Evolutionary conservation across 2,329 filamentous ascomycete genomes (phyloP), one percentile per base, ranked within the genome.

Genomic region (Scedosporium minutisporum): DNA sequence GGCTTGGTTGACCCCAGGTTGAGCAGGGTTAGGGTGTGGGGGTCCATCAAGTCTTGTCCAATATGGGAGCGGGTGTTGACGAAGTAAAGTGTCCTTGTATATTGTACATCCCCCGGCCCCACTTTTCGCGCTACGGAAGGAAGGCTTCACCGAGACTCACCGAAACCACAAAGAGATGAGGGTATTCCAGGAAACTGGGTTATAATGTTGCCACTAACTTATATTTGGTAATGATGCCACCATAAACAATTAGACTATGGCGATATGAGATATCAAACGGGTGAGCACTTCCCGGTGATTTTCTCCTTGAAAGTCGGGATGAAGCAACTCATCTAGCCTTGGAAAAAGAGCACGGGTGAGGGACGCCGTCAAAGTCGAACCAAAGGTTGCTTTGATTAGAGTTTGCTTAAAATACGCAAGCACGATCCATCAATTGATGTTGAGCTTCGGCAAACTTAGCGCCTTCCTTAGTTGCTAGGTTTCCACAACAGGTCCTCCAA

Each of bases 71-170:
- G 6, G 53, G 18, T 16, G 14, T 41, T 41, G n/a, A 4, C 2
- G 57, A 27, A 14, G 33, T 33, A 2, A 14, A 6, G 57, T 33
- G 57, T 25, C 29, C 9, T n/a, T 57, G 21, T 10, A 42, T 21
- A 27, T 42, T 60, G 25, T 9, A 9, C 14, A 16, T 27, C 16
- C 12, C 2, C 23, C 41, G 42, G n/a, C 58, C 58, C 58, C 41
- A 29, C 57, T 6, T 29, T 46, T 44, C 16, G 21, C 41, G 21
- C 58, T 25, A n/a, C n/a, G 38, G 14, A 38, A 7, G 25, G 57
- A 18, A 46, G 25, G 25, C 16, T 21, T 60, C 58, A 60, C 58
- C 58, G 58, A 60, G 41, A 7, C 21, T 60, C 41, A 60, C 58
- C 58, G 58, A 60, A 27, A 38, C 12, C 33, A 2, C 10, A 12